Conservation (phyloP, 441 rosid genomes). For the Croton setiger region DNA sequence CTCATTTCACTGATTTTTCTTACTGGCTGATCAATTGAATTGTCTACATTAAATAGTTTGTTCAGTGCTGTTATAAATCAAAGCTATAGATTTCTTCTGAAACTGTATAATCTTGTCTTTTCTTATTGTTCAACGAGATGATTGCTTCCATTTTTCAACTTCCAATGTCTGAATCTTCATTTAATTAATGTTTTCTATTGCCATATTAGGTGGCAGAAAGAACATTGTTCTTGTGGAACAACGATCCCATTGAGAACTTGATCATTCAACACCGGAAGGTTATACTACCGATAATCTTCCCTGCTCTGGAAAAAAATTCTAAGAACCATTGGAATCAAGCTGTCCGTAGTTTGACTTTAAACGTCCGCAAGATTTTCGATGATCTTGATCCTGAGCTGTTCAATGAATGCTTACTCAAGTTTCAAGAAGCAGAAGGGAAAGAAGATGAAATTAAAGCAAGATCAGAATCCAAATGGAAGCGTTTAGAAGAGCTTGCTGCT, state of each 20-base stretch:
- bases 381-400: conserved; percentile 72
- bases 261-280: conserved; percentile 63
- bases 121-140: background rate
- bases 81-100: conserved; percentile 3
- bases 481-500: conserved; percentile 67
- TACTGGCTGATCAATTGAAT: background rate
- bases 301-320: conserved; percentile 65
- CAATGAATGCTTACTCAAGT: conserved; percentile 57
- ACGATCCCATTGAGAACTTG: conserved; percentile 62
- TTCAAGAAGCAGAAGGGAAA: conserved; percentile 50
- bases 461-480: conserved; percentile 63
- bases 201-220: conserved; percentile 77
- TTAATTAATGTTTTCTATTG: conserved; percentile 21
- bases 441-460: conserved; percentile 47
- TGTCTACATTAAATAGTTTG: background rate
- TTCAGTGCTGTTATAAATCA: background rate
- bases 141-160: background rate
- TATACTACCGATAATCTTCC: conserved; percentile 67
- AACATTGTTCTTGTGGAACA: conserved; percentile 84
- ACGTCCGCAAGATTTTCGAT: conserved; percentile 68
- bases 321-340: conserved; percentile 81
- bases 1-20: background rate
- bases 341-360: conserved; percentile 71
- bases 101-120: background rate
- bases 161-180: conserved; percentile 8